Evolutionary conservation across 1,139 yeast species (phyloP).

Genomic region (Debaryomyces udenii): DNA sequence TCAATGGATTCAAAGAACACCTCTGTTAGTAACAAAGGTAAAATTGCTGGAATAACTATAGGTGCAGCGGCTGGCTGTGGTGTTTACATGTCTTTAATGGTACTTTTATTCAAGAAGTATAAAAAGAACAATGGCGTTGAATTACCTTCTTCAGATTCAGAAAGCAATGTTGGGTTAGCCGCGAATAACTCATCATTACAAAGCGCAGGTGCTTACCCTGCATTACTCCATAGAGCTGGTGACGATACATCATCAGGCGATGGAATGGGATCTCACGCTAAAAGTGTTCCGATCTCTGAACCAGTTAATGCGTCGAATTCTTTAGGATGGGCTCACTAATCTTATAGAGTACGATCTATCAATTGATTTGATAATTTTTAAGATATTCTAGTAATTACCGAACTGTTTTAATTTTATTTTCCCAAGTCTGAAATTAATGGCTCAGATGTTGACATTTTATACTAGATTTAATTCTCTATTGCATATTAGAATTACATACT

Average conservation of each 20-base stretch:
- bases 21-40: conserved; percentile 34
- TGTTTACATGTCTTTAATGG: conserved; percentile 57
- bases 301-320: conserved; percentile 52
- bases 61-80: conserved; percentile 73
- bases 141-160: conserved; percentile 48
- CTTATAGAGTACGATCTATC: background rate
- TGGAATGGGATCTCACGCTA: conserved; percentile 19
- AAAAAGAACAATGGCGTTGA: conserved; percentile 40
- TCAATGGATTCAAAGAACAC: conserved; percentile 40
- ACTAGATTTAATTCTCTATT: conserved; percentile 8
- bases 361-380: background rate
- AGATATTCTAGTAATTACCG: too few relatives aligned
- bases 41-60: conserved; percentile 60
- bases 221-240: conserved; percentile 33
- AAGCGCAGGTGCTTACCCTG: conserved; percentile 32
- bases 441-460: background rate
- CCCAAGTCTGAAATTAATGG: too few relatives aligned
- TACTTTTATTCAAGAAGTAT: conserved; percentile 42
- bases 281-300: conserved; percentile 40
- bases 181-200: conserved; percentile 21
- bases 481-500: conserved; percentile 8
- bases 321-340: conserved; percentile 41
- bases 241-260: conserved; percentile 17
- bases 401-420: too few relatives aligned
- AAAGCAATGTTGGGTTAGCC: conserved; percentile 38